phyloP scores from a whole-genome alignment of 1,284 basidiomycete species.

The Phellopilus nigrolimitatus region DNA sequence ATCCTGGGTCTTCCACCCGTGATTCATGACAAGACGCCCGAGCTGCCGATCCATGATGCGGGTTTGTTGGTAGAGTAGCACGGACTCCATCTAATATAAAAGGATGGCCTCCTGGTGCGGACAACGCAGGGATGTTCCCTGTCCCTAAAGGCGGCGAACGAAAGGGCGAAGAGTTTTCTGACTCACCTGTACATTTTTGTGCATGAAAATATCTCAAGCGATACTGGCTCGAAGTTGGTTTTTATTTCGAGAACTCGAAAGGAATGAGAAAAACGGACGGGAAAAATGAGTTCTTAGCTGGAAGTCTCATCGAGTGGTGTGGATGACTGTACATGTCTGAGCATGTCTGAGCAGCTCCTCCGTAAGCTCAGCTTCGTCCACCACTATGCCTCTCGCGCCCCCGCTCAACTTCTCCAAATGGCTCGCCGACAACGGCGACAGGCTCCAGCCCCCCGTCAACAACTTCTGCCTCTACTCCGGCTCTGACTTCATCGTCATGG shows the following conservation, averaged over 20 bases:
- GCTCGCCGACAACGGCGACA: slow-evolving; percentile 74
- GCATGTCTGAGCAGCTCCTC: no score
- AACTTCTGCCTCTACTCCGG: slow-evolving; percentile 87
- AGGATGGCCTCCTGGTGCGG: slow-evolving; percentile 63
- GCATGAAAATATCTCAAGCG: no score
- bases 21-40: slow-evolving; percentile 25
- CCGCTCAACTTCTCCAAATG: slow-evolving; percentile 85
- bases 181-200: no score
- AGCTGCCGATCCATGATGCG: slow-evolving; percentile 33
- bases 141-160: slow-evolving; percentile 41
- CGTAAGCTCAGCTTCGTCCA: no score
- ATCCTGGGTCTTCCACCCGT: slow-evolving; percentile 49
- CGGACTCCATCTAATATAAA: slow-evolving; percentile 66
- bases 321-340: no score
- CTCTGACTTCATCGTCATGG: slow-evolving; percentile 86
- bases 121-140: slow-evolving; percentile 38
- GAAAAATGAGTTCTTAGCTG: no score
- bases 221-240: no score
- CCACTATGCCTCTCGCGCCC: slow-evolving; percentile 36
- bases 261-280: background rate
- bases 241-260: background rate
- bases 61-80: slow-evolving; percentile 43
- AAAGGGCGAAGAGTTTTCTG: no score
- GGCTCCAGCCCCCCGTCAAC: slow-evolving; percentile 85
- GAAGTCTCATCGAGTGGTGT: no score